phyloP scores from a whole-genome alignment of 1,139 yeast genomes.

The Sugiyamaella sp. region DNA sequence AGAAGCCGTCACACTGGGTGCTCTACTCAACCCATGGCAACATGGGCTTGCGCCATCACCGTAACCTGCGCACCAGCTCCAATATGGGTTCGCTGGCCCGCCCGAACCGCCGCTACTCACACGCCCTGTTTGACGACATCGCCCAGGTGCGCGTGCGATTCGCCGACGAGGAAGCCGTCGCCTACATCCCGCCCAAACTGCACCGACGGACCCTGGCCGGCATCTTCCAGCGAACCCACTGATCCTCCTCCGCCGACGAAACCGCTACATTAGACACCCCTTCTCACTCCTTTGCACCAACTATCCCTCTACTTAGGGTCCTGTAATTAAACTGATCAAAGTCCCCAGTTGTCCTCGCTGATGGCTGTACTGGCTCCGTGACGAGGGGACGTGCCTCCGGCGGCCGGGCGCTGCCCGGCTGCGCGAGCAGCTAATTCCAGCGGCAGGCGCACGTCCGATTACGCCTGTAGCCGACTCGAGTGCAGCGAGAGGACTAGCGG shows the following conservation, averaged over 20 bases:
- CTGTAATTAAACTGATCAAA: too few relatives aligned
- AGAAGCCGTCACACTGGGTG: not conserved
- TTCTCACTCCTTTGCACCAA: not conserved
- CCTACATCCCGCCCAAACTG: constrained; percentile 8
- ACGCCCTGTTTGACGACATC: constrained; percentile 22
- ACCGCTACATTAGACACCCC: not conserved
- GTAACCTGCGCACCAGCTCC: not conserved
- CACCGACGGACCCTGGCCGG: constrained; percentile 6
- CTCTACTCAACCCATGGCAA: not conserved
- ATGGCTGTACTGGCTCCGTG: too few relatives aligned
- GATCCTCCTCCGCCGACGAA: not conserved
- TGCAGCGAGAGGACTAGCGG: constrained; percentile 1
- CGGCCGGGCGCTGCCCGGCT: too few relatives aligned
- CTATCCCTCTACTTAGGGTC: too few relatives aligned
- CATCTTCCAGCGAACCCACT: constrained; percentile 11
- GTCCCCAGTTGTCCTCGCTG: too few relatives aligned
- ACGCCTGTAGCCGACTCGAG: too few relatives aligned
- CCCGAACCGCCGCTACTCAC: constrained; percentile 18
- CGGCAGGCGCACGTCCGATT: too few relatives aligned
- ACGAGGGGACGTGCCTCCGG: too few relatives aligned
- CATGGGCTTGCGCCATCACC: not conserved
- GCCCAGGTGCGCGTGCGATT: constrained; percentile 18
- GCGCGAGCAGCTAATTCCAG: too few relatives aligned
- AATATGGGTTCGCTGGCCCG: too few relatives aligned
- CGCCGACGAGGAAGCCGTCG: constrained; percentile 10